Evolutionary conservation across 2,329 filamentous ascomycete genomes (phyloP).

Genomic region (Teratosphaeria viscida): DNA sequence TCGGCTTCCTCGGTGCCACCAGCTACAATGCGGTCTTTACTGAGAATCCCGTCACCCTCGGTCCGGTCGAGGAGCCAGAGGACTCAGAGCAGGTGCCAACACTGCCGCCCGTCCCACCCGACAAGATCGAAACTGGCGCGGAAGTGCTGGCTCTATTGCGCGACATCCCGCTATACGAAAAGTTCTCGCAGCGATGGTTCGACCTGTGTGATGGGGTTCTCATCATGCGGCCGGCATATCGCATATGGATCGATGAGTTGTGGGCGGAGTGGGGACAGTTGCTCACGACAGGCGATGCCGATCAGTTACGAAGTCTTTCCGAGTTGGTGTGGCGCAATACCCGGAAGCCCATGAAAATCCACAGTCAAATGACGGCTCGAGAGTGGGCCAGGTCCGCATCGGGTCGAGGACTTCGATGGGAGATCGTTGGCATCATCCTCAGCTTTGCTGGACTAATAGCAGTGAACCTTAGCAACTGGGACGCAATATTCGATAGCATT

Average conservation of each 20-base stretch:
- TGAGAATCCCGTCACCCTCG: slow-evolving; percentile 20
- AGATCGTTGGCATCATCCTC: slow-evolving; percentile 32
- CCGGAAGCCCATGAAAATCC: slow-evolving; percentile 25
- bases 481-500: slow-evolving; percentile 27
- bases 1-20: slow-evolving; percentile 24
- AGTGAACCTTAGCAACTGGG: slow-evolving; percentile 24
- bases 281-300: slow-evolving; percentile 19
- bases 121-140: slow-evolving; percentile 24
- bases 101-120: slow-evolving; percentile 17
- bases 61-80: slow-evolving; percentile 10
- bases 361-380: slow-evolving; percentile 27
- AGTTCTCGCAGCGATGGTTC: slow-evolving; percentile 21
- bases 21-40: slow-evolving; percentile 25
- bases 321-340: slow-evolving; percentile 35
- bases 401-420: slow-evolving; percentile 33
- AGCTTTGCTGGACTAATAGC: slow-evolving; percentile 29
- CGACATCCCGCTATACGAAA: slow-evolving; percentile 22
- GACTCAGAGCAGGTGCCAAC: slow-evolving; percentile 14
- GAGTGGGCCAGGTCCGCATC: slow-evolving; percentile 31
- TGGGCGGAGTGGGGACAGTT: slow-evolving; percentile 24
- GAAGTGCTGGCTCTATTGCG: slow-evolving; percentile 23
- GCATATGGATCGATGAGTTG: slow-evolving; percentile 25
- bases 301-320: slow-evolving; percentile 28
- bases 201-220: slow-evolving; percentile 26
- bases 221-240: slow-evolving; percentile 22